phyloP scores from a whole-genome alignment of 805 yeast species.

The Yamadazyma paraphyllophila region DNA sequence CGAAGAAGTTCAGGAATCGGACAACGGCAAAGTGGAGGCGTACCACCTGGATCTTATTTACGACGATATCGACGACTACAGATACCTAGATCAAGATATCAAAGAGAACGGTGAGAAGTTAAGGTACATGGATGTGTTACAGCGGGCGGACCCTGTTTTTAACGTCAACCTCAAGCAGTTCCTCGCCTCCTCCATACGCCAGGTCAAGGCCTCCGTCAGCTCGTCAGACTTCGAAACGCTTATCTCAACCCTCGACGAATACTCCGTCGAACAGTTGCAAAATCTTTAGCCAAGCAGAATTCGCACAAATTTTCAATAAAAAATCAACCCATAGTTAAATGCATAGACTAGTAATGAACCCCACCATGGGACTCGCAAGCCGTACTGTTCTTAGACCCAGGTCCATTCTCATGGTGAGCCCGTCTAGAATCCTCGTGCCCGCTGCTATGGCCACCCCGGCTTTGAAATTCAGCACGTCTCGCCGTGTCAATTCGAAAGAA shows the following conservation, averaged over 20 bases:
- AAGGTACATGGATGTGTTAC: slow-evolving; percentile 33
- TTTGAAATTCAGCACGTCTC: not conserved
- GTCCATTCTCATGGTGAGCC: no score
- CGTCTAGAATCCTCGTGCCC: no score
- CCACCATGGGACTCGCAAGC: no score
- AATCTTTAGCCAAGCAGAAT: no score
- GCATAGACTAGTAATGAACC: no score
- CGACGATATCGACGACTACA: slow-evolving; percentile 42
- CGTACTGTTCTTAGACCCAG: no score
- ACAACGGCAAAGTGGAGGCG: slow-evolving; percentile 32
- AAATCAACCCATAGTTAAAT: no score
- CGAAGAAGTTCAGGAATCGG: slow-evolving; percentile 71
- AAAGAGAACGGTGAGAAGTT: slow-evolving; percentile 43
- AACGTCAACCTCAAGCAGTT: slow-evolving; percentile 47
- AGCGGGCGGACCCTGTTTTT: slow-evolving; percentile 33
- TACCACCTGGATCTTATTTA: slow-evolving; percentile 37
- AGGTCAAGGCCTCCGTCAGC: slow-evolving; percentile 24
- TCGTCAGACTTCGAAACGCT: slow-evolving; percentile 32
- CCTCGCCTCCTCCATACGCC: slow-evolving; percentile 31
- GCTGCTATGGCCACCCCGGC: no score
- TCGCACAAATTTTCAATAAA: no score
- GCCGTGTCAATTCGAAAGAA: slow-evolving; percentile 3
- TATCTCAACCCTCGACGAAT: slow-evolving; percentile 34
- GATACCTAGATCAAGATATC: slow-evolving; percentile 40
- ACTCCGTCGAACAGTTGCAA: slow-evolving; percentile 27